Evolutionary conservation across 1,139 yeast species (phyloP).

Genomic region (Arxiozyma bovina): DNA sequence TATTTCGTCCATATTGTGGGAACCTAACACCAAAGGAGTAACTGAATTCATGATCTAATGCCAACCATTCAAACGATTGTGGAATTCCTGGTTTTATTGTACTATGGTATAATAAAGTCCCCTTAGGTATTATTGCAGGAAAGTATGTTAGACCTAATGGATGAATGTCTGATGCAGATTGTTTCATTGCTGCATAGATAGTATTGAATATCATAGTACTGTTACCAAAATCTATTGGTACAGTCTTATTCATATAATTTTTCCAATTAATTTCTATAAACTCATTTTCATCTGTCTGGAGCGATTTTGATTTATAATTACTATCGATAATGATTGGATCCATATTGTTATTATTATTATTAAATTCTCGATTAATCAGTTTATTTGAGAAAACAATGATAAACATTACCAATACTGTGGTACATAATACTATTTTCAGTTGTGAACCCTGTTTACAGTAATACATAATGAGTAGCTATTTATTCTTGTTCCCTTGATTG

Average conservation of each 20-base stretch:
- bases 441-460: no score
- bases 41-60: constrained; percentile 50
- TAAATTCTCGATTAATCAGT: background rate
- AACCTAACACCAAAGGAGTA: constrained; percentile 35
- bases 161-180: constrained; percentile 40
- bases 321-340: background rate
- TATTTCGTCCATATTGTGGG: constrained; percentile 17
- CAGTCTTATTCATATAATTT: constrained; percentile 15
- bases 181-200: constrained; percentile 42
- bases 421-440: no score
- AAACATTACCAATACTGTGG: no score
- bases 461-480: no score
- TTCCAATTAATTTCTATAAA: constrained; percentile 8
- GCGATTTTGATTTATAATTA: background rate
- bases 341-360: no score
- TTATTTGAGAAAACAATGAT: no score
- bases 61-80: constrained; percentile 45
- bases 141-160: constrained; percentile 50
- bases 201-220: constrained; percentile 48
- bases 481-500: no score
- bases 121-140: constrained; percentile 49
- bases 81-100: constrained; percentile 34
- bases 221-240: constrained; percentile 37
- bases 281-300: background rate
- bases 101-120: constrained; percentile 46